Evolutionary conservation across 169 alveolate genomes (phyloP), one percentile per base, ranked within the genome.

Genomic region (Eimeria maxima): DNA sequence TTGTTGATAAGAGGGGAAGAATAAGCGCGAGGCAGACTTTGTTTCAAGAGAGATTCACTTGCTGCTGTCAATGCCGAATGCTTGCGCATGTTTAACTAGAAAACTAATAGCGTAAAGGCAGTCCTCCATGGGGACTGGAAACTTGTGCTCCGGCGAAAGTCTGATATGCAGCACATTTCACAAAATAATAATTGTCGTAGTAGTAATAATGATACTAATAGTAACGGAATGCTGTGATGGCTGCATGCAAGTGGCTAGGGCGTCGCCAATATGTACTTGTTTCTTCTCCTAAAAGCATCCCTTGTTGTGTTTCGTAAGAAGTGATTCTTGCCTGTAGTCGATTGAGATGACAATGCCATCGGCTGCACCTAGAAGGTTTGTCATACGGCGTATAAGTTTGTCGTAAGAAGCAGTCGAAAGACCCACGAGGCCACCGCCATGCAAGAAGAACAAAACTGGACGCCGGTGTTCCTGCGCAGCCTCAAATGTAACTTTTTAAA

Each of bases 111-210:
- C 93, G 60, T 65, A 42, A 24, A 93, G 92, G 47, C 96, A 93
- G 45, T 93, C 96, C 24, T 93, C 90, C 55, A 93, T 44, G 11
- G 92, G 89, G 11, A 69, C 57, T 10, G 96, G 96, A 42, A 93
- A 93, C 42, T 81, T 65, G 88, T 93, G 93, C 74, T 93, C 96
- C 13, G 96, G 96, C 3, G 96, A 83, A 7, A 93, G 93, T 80
- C 96, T 93, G 93, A 53, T 6, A 11, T 53, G 63, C 89, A 78
- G 27, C 63, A 78, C 67, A 29, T 0, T 20, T 4, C 47, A 71
- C 4, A 81, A 38, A 2, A 53, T 53, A 53, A 53, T 14, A 53
- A 2, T 7, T 0, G 60, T 14, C 10, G 60, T 53, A 53, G 60
- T 53, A 53, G 16, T 53, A 14, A 53, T 53, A 53, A 53, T 53